Evolutionary conservation across 1,284 basidiomycete species (phyloP).

Genomic region (Neolentinus lepideus): DNA sequence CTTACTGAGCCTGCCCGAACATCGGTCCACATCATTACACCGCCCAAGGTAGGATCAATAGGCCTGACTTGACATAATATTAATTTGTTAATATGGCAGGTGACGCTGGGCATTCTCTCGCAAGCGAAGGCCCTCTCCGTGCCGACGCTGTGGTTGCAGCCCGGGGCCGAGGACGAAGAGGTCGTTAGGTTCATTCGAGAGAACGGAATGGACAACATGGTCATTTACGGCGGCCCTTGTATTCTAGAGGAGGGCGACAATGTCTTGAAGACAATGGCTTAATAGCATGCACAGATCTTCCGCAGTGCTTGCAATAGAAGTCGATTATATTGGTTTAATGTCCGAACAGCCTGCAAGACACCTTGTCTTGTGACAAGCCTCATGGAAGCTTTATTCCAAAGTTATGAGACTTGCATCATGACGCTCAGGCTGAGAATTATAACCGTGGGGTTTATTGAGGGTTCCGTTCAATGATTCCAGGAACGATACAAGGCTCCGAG

Average conservation of each 20-base stretch:
- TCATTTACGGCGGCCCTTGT: slow-evolving; percentile 72
- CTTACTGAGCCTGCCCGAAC: slow-evolving; percentile 63
- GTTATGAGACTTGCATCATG: no score
- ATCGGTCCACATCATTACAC: slow-evolving; percentile 75
- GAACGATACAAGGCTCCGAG: no score
- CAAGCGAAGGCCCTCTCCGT: slow-evolving; percentile 56
- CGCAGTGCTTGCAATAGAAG: neutral
- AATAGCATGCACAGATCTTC: neutral
- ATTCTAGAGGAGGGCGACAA: slow-evolving; percentile 66
- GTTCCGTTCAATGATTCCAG: no score
- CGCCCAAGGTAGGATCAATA: slow-evolving; percentile 43
- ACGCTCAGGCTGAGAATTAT: no score
- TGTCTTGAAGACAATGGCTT: slow-evolving; percentile 17
- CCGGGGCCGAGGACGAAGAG: slow-evolving; percentile 65
- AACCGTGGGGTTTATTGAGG: no score
- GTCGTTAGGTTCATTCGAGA: slow-evolving; percentile 44
- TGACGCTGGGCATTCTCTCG: slow-evolving; percentile 60
- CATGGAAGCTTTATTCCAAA: no score
- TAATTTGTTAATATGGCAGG: slow-evolving; percentile 28
- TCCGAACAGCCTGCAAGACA: no score
- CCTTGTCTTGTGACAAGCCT: no score
- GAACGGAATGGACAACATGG: slow-evolving; percentile 49
- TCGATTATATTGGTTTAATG: neutral
- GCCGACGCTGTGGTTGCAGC: slow-evolving; percentile 79
- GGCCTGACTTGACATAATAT: neutral